Evolutionary conservation across 73 alveolate species (phyloP).

Genomic region (Paramecium tetraurelia): DNA sequence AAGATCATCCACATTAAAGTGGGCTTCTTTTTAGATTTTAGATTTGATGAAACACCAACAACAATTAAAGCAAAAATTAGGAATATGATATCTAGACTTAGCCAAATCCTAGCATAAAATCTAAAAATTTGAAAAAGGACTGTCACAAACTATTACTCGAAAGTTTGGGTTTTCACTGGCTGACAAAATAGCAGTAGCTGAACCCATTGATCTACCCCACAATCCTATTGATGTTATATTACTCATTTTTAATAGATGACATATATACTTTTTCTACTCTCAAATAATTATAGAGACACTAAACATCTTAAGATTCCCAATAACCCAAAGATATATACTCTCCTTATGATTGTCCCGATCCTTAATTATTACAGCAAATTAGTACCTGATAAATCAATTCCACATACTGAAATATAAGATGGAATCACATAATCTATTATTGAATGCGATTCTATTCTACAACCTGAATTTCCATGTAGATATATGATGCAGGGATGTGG

Average conservation of each 20-base stretch:
- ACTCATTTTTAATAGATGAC: not conserved
- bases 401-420: slow-evolving; percentile 67
- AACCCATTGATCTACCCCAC: slow-evolving; percentile 94
- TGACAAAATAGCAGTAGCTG: slow-evolving; percentile 80
- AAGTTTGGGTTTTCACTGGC: not conserved
- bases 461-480: slow-evolving; percentile 75
- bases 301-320: slow-evolving; percentile 76
- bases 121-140: not conserved
- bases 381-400: slow-evolving; percentile 73
- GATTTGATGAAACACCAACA: not conserved
- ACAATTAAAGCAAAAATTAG: not conserved
- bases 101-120: not conserved
- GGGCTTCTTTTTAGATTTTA: not conserved
- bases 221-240: slow-evolving; percentile 76
- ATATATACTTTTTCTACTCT: slow-evolving; percentile 62
- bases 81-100: not conserved
- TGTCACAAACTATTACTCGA: not conserved
- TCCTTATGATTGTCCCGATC: slow-evolving; percentile 90
- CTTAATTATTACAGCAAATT: not conserved
- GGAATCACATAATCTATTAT: slow-evolving; percentile 60
- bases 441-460: slow-evolving; percentile 65
- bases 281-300: slow-evolving; percentile 69
- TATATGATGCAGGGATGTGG: slow-evolving; percentile 73
- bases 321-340: slow-evolving; percentile 90
- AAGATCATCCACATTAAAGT: not conserved